Base-by-base conservation (phyloP, 2,329 filamentous ascomycete genomes). In the Ilyonectria destructans region DNA sequence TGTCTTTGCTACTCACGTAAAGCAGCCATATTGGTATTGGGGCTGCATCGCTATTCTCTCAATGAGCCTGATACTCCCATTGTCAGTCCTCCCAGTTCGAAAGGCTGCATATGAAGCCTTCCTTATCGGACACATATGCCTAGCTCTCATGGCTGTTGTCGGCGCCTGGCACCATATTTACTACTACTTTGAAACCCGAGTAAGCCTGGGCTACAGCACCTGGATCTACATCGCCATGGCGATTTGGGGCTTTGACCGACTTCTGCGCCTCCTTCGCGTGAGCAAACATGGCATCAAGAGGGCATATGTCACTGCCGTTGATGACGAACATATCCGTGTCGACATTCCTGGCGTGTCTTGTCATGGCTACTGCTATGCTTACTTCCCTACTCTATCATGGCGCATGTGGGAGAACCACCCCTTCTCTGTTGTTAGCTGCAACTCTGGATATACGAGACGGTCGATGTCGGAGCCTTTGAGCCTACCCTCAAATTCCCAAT, bases 361-460 rank as follows among this genome's bases (percentile, higher is more conserved):
- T 78, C 71, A 68, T n/a, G 4, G 79, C 3, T 81, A 85, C 57
- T 82, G 78, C 0, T 88, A 86, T 64, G 75, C 83, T 0, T 87
- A 86, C 72, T 87, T 89, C 70, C 86, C 87, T 0, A 83, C 82
- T 0, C 71, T 87, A 1, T 81, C 62, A 2, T 71, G 76, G 68
- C 77, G 80, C 9, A 71, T 78, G 0, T 89, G 86, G 86, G 86
- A 88, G 72, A 88, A 86, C 52, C 87, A 89, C 71, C 87, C 87
- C 0, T 89, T 89, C 71, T 87, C 85, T 1, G 72, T 86, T 1
- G 5, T 65, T 3, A 46, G 19, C 19, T 46, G 45, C 9, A 46
- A 46, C 10, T 10, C 15, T 46, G 19, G 19, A 1, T 15, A 46
- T 10, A 7, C 9, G 7, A 46, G 12, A 12, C 8, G n/a, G 19